These are phyloP conservation scores for Asterochloris sp. DNA, from an alignment of 139 green algal genomes.

Conservation along the genomic window DNA sequence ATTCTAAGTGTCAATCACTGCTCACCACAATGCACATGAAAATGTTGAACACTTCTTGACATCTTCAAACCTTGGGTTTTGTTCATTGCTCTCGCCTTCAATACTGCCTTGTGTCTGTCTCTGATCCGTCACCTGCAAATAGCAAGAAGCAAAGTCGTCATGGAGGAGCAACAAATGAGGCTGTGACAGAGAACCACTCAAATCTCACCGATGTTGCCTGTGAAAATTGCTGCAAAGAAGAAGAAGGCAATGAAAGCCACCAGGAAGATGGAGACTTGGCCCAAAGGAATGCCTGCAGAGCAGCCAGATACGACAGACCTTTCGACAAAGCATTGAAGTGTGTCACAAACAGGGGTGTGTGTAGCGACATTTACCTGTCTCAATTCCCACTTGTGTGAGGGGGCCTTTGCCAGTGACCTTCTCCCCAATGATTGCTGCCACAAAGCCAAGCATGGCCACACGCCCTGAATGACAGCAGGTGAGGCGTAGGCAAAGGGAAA, in stretches of 20 bases:
- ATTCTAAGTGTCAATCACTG: no score
- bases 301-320: neutral
- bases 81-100: no score
- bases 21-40: no score
- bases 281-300: conserved; percentile 15
- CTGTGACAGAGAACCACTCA: no score
- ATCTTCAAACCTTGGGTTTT: no score
- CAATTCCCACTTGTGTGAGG: conserved; percentile 20
- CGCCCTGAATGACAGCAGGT: conserved; percentile 16
- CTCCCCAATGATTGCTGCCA: conserved; percentile 64
- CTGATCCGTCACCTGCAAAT: no score
- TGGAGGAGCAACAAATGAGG: no score
- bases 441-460: conserved; percentile 69
- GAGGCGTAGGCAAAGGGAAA: neutral
- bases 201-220: conserved; percentile 20
- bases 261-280: conserved; percentile 6
- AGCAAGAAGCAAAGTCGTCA: no score
- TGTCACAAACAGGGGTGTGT: neutral
- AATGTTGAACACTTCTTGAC: no score
- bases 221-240: conserved; percentile 19
- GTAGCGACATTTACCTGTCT: neutral
- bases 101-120: no score
- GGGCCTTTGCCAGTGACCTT: conserved; percentile 27
- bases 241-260: conserved; percentile 25
- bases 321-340: neutral